phyloP scores from a whole-genome alignment of 176 grass and related monocot species.

The Saccharum officinarum region DNA sequence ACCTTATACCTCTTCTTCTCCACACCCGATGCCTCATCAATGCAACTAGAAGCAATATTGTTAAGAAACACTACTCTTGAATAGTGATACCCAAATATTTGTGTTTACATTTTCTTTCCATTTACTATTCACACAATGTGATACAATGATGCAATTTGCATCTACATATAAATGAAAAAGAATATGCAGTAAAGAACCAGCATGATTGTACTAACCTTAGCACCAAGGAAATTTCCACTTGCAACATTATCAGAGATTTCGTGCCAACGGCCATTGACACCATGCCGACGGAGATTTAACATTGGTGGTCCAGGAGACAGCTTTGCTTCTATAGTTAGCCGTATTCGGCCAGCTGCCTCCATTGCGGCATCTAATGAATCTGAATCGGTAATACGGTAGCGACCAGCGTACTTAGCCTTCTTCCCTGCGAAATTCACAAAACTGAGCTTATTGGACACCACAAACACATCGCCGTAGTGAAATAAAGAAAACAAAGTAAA shows the following conservation, averaged over 20 bases:
- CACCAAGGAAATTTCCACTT: slow-evolving; percentile 94
- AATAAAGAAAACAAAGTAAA: neutral
- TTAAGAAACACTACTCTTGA: neutral
- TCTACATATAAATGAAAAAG: neutral
- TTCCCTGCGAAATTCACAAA: slow-evolving; percentile 50
- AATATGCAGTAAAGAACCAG: slow-evolving; percentile 10
- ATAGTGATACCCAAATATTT: neutral
- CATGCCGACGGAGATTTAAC: slow-evolving; percentile 89
- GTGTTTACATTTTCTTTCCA: neutral
- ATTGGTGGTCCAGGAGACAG: slow-evolving; percentile 96
- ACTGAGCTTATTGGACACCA: slow-evolving; percentile 2
- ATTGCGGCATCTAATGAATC: slow-evolving; percentile 87
- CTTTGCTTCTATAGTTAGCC: slow-evolving; percentile 87
- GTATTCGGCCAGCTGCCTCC: slow-evolving; percentile 86
- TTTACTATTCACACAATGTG: neutral
- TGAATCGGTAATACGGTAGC: slow-evolving; percentile 86
- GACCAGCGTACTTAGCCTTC: slow-evolving; percentile 78
- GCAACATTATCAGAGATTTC: slow-evolving; percentile 85
- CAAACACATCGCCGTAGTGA: neutral
- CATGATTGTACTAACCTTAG: slow-evolving; percentile 60
- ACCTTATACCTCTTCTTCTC: neutral
- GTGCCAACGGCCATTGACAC: slow-evolving; percentile 85
- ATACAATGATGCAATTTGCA: neutral
- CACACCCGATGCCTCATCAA: neutral
- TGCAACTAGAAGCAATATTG: neutral